phyloP scores from a whole-genome alignment of 1,284 basidiomycete genomes.

The Leucoagaricus sp. region DNA sequence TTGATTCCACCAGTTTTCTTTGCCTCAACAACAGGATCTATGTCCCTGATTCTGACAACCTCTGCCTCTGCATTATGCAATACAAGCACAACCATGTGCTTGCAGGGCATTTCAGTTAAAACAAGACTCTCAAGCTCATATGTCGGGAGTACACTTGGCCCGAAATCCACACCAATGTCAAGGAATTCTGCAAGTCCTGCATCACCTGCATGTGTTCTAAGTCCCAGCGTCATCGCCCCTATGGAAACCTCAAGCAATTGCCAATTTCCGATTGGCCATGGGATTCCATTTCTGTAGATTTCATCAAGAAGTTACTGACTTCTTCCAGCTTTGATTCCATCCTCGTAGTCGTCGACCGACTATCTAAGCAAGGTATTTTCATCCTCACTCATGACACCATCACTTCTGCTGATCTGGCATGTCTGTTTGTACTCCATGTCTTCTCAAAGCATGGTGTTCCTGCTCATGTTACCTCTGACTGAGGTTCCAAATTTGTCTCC shows the following conservation, averaged over 20 bases:
- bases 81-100: conserved; percentile 8
- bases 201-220: not conserved
- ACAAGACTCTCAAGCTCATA: conserved; percentile 12
- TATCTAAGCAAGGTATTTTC: conserved; percentile 13
- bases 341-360: not conserved
- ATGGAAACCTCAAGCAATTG: not conserved
- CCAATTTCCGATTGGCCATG: not conserved
- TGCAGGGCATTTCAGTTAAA: conserved; percentile 6
- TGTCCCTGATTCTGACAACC: conserved; percentile 1
- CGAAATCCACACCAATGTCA: not conserved
- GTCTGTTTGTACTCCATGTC: conserved; percentile 16
- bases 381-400: conserved; percentile 3
- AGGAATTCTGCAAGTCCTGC: not conserved
- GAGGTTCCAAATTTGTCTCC: conserved; percentile 19
- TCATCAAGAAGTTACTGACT: not conserved
- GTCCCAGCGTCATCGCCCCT: not conserved
- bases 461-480: conserved; percentile 16
- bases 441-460: conserved; percentile 18
- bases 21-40: not conserved
- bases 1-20: not conserved
- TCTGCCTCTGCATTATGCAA: conserved; percentile 5
- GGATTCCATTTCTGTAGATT: conserved; percentile 1
- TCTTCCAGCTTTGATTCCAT: not conserved
- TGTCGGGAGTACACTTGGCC: conserved; percentile 12
- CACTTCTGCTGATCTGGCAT: conserved; percentile 6